Base-by-base conservation (phyloP, 164 flowering plant species). In the Umbellularia californica region DNA sequence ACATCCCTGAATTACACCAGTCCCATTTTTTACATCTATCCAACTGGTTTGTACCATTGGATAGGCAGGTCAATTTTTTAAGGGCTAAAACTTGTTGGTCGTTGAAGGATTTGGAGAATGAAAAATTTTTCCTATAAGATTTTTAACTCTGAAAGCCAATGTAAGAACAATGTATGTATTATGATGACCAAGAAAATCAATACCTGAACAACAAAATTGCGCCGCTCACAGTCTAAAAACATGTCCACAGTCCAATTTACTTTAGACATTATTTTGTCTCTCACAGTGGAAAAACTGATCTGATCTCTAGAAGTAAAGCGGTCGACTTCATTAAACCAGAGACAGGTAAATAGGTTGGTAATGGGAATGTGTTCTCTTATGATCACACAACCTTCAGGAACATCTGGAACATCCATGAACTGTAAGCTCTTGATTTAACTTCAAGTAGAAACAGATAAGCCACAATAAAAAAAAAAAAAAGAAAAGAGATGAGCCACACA, bases 251-350 rank as follows among this genome's bases (percentile, higher is more conserved):
- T 79, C 96, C 97, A 93, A 73, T 85, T 73, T 66, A 87, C 90
- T 81, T 82, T 83, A 25, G 90, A 77, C 86, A 79, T 84, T 70
- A 95, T 80, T 78, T 89, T 92, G 84, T 95, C 97, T 71, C 99
- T 84, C 22, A 90, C 97, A 10, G 86, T 88, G 72, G 99, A 84
- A 83, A 95, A 95, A 85, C 99, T 95, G 72, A 95, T 66, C 77
- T 95, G 99, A 77, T 95, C 99, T 78, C 99, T 83, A 25, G 99
- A 82, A 73, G 99, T 95, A 77, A 95, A 93, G 24, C 97, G 93
- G 74, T 95, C 97, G 69, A 95, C 98, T 89, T 95, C 99, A 77
- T 93, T 95, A 89, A 95, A 95, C 99, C 99, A 95, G 22, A 89
- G 84, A 73, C 98, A 95, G 66, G 93, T 88, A 74, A 92, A 92